Base-by-base conservation (phyloP, 1,139 yeast genomes). In the Meyerozyma guilliermondii region DNA sequence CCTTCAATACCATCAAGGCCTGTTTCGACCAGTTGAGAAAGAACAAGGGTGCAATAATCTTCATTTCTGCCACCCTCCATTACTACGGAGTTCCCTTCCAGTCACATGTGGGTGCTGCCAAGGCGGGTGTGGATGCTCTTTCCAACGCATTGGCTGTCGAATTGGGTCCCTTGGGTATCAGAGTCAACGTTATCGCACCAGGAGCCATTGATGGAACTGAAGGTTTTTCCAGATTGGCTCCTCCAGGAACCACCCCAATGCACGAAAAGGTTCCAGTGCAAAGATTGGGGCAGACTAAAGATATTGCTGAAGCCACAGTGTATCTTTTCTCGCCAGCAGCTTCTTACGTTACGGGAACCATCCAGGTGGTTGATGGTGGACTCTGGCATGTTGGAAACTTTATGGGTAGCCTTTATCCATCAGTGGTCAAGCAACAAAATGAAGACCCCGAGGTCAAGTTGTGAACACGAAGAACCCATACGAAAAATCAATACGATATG, bases 121-220 rank as follows among this genome's bases (percentile, higher is more conserved):
- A 89, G 65, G 96, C 96, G 1, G 97, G 96, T 17, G 79, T 89
- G 29, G 97, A 91, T 58, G 94, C 96, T 0, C 67, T 89, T 37
- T 81, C 89, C 17, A 81, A 83, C 50, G 83, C 88, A 0, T 63
- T 89, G 48, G 95, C 96, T 0, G 89, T 87, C 7, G 97, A 89
- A 62, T 70, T 87, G 47, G 97, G 96, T 1, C 95, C 96, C 0
- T 59, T 85, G 45, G 96, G 97, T 3, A 77, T 89, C 39, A 74
- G 91, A 44, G 76, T 81, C 41, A 89, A 89, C 60, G 80, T 86
- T 57, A 77, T 89, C 50, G 96, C 96, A 1, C 97, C 97, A 0
- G 96, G 96, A 3, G 81, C 85, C 11, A 87, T 87, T 53, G 86
- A 62, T 2, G 83, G 78, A 17, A 88, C 96, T 1, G 96, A 88